phyloP scores from a whole-genome alignment of 129 eudicot species.

The Scalesia atractyloides region DNA sequence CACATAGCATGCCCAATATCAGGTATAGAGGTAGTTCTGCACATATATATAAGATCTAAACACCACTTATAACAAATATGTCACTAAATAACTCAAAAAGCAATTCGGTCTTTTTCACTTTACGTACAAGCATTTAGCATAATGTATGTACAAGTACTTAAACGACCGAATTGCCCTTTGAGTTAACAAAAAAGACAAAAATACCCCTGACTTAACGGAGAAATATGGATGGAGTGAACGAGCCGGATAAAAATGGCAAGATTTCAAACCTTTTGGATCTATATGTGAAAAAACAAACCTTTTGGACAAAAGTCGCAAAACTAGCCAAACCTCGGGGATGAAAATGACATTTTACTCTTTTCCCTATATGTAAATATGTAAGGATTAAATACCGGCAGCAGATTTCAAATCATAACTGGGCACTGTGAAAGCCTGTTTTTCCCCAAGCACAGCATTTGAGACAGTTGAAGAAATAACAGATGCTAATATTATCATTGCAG shows the following conservation, averaged over 20 bases:
- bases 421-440: slow-evolving; percentile 97
- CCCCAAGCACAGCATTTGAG: slow-evolving; percentile 89
- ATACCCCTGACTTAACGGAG: no score
- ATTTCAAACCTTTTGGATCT: no score
- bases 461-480: slow-evolving; percentile 97
- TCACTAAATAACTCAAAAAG: neutral
- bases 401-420: slow-evolving; percentile 97
- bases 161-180: no score
- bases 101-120: no score
- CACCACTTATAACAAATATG: neutral
- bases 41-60: slow-evolving; percentile 1
- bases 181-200: no score
- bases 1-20: slow-evolving; percentile 95
- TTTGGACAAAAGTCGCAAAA: no score
- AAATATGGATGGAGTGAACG: no score
- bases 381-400: slow-evolving; percentile 88
- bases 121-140: no score
- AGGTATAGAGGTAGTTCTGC: slow-evolving; percentile 92
- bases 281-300: no score
- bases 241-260: no score
- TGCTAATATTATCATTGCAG: slow-evolving; percentile 98
- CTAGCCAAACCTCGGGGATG: no score
- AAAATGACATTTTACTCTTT: neutral
- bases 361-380: slow-evolving; percentile 26
- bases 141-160: no score